Percentiles rank a stretch among this genome's conserved stretches.
Evolutionary conservation across 441 rosid genomes (phyloP).

Genomic region (Corymbia citriodora): DNA sequence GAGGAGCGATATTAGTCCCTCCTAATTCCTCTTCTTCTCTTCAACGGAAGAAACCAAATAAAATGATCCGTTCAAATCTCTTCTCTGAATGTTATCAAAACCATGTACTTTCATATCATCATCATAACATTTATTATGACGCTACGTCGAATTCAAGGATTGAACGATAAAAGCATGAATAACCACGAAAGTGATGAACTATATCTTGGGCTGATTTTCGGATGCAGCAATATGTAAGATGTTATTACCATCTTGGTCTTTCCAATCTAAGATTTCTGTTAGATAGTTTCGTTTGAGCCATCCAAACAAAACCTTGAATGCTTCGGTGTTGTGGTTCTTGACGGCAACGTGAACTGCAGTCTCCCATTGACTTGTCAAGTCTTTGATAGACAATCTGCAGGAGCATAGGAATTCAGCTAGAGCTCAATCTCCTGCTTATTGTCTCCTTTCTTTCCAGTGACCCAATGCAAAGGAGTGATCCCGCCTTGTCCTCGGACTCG

Average conservation of each 20-base stretch:
- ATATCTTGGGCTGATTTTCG: not conserved
- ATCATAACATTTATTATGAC: not conserved
- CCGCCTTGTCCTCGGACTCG: not conserved
- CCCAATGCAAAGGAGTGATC: not conserved
- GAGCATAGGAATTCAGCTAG: not conserved
- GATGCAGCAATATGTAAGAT: not conserved
- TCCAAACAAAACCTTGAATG: not conserved
- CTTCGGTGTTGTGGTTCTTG: not conserved
- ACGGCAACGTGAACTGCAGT: not conserved
- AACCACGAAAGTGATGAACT: not conserved
- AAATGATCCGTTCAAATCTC: not conserved
- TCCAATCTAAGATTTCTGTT: not conserved
- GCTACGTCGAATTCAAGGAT: not conserved
- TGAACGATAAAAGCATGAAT: not conserved
- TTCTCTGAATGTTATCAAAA: not conserved
- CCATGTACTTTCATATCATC: not conserved
- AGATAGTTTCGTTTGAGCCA: not conserved
- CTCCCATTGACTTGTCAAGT: not conserved
- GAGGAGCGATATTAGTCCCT: not conserved
- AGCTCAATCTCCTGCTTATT: not conserved
- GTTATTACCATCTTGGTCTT: not conserved
- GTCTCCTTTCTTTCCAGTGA: not conserved
- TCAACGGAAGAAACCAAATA: not conserved
- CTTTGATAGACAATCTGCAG: not conserved
- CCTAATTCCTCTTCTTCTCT: not conserved